These are phyloP conservation scores for Yarrowia sp. DNA, from an alignment of 805 yeast species.

Conservation along the genomic window DNA sequence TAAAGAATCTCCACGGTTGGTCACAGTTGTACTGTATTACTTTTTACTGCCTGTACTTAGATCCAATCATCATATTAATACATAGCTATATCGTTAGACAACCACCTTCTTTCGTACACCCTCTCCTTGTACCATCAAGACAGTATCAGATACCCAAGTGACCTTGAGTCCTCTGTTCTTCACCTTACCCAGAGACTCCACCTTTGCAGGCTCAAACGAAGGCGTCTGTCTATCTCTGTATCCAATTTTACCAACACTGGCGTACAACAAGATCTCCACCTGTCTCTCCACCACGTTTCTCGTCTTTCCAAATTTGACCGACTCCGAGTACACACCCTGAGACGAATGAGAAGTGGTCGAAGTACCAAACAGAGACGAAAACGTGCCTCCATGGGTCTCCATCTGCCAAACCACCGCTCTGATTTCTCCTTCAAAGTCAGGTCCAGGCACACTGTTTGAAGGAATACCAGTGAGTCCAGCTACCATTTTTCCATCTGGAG, in stretches of 20 bases:
- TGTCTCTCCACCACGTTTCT: constrained; percentile 7
- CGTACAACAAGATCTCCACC: constrained; percentile 18
- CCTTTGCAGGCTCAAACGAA: constrained; percentile 8
- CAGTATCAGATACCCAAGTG: neutral
- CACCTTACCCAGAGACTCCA: neutral
- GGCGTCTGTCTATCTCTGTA: constrained; percentile 18
- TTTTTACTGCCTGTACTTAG: too few species aligned
- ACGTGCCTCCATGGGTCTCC: constrained; percentile 8
- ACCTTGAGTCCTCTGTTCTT: neutral
- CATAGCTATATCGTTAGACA: neutral
- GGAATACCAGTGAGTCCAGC: constrained; percentile 14
- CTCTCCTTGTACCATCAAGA: neutral
- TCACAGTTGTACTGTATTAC: too few species aligned
- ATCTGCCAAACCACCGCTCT: constrained; percentile 16
- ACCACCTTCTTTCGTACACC: neutral
- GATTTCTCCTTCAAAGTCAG: neutral
- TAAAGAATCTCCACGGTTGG: too few species aligned
- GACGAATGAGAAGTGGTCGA: neutral
- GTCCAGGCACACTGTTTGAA: constrained; percentile 1
- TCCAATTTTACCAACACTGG: constrained; percentile 9
- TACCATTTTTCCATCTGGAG: constrained; percentile 12
- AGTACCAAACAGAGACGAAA: constrained; percentile 3
- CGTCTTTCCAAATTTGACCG: constrained; percentile 4
- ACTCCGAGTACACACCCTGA: constrained; percentile 10
- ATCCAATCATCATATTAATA: too few species aligned